Evolutionary conservation across 2,329 filamentous ascomycete species (phyloP), one percentile per base, ranked within the genome.

Genomic region (Drechslerella dactyloides): DNA sequence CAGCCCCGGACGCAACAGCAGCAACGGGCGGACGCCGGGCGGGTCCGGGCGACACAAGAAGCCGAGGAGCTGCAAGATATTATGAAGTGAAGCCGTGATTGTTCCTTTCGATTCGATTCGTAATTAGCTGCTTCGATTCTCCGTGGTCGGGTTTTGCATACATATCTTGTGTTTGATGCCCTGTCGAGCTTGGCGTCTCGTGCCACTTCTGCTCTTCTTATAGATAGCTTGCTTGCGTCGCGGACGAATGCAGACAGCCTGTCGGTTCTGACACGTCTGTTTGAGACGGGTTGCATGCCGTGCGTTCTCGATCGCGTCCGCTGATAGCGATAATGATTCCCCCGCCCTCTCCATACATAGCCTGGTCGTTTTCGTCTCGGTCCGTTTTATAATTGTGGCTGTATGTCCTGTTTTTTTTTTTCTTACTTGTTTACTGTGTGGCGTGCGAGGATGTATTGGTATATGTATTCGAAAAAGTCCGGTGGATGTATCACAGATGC

Each of bases 51-150:
- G 66, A 5, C 37, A 37, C 2, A 70, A 64, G 35, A 70, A 70
- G 46, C 54, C 37, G 17, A 50, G 37, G 37, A 55, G 58, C 15
- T 70, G 66, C 66, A 70, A 54, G 23, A 70, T 70, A 23, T 44
- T 70, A 48, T 70, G 64, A 62, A 54, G 13, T 10, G 3, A 7
- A 4, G 3, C 37, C n/a, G 11, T 13, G 3, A 13, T 42, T 17
- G 11, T 42, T 42, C 37, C 15, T 15, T 42, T 13, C 11, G 15
- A 4, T 42, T 17, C n/a, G 4, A 42, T 42, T 42, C 37, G 11
- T 42, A n/a, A n/a, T n/a, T n/a, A 13, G 37, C 27, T 33, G 37
- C 37, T 15, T 42, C 37, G n/a, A 42, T 42, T 5, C 5, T 6
- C 15, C 5, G 11, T 42, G 27, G 27, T 42, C 37, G n/a, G n/a